phyloP scores from a whole-genome alignment of 164 flowering plant genomes.

The Liquidambar formosana region DNA sequence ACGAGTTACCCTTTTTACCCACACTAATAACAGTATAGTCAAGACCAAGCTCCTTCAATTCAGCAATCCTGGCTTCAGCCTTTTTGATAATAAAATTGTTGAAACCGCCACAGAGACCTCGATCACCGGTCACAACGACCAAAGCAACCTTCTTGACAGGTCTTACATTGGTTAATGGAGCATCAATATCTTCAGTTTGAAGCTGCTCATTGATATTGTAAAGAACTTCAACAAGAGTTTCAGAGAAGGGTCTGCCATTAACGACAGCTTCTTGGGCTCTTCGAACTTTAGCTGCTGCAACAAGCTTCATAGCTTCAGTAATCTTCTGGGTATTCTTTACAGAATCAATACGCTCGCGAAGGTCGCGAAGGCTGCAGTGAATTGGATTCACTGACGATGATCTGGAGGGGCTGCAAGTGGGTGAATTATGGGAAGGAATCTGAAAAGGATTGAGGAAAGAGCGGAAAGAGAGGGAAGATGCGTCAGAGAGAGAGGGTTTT shows the following conservation, averaged over 20 bases:
- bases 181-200: conserved; percentile 62
- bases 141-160: conserved; percentile 84
- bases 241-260: conserved; percentile 76
- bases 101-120: conserved; percentile 90
- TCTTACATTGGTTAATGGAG: conserved; percentile 66
- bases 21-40: conserved; percentile 65
- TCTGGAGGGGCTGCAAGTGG: conserved; percentile 25
- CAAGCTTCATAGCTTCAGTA: conserved; percentile 94
- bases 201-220: conserved; percentile 62
- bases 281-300: conserved; percentile 88
- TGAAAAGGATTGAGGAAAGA: conserved; percentile 40
- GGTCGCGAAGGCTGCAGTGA: conserved; percentile 62
- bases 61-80: conserved; percentile 60
- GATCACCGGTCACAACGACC: conserved; percentile 77
- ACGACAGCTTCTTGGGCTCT: conserved; percentile 95
- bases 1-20: conserved; percentile 79
- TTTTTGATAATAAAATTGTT: conserved; percentile 62
- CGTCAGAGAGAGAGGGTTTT: conserved; percentile 33
- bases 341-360: conserved; percentile 60
- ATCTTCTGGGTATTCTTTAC: conserved; percentile 87
- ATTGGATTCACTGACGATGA: conserved; percentile 33
- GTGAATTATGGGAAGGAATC: conserved; percentile 31
- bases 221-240: conserved; percentile 65
- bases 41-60: conserved; percentile 61
- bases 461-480: conserved; percentile 37